Evolutionary conservation across 139 green algal genomes (phyloP).

Genomic region (Coccomyxa sp.): DNA sequence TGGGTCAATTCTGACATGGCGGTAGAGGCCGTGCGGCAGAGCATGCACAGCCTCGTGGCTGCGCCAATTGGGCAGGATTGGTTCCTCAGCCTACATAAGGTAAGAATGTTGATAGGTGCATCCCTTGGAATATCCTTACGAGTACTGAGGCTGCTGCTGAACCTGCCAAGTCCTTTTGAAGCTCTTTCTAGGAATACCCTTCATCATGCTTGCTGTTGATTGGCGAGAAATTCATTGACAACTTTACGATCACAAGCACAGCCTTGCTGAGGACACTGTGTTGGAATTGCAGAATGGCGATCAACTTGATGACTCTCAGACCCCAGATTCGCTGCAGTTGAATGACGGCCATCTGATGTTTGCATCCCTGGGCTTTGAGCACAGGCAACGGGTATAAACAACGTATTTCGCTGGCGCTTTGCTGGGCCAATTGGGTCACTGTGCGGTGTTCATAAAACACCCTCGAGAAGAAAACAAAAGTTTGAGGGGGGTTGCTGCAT

Average conservation of each 20-base stretch:
- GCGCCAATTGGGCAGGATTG: not conserved
- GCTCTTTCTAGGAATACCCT: too few relatives aligned
- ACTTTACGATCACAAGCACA: too few relatives aligned
- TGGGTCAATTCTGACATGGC: not conserved
- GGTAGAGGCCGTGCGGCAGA: not conserved
- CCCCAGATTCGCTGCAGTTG: not conserved
- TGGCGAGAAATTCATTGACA: too few relatives aligned
- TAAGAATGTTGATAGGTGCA: too few relatives aligned
- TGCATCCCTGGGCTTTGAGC: not conserved
- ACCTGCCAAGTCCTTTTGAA: too few relatives aligned
- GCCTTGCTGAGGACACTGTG: too few relatives aligned
- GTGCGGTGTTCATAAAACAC: too few relatives aligned
- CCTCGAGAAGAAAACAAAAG: not conserved
- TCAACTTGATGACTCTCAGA: not conserved
- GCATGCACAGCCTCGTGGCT: conserved; percentile 4
- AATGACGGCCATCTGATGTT: not conserved
- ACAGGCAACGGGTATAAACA: too few relatives aligned
- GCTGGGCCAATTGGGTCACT: too few relatives aligned
- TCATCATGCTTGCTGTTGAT: too few relatives aligned
- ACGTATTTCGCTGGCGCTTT: not conserved
- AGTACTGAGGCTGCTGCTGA: too few relatives aligned
- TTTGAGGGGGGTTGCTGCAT: not conserved
- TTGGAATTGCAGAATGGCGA: not conserved
- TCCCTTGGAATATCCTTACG: too few relatives aligned
- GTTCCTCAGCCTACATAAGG: not conserved